Evolutionary conservation across 164 flowering plant genomes (phyloP), one percentile per base, ranked within the genome.

Genomic region (Vitis riparia): DNA sequence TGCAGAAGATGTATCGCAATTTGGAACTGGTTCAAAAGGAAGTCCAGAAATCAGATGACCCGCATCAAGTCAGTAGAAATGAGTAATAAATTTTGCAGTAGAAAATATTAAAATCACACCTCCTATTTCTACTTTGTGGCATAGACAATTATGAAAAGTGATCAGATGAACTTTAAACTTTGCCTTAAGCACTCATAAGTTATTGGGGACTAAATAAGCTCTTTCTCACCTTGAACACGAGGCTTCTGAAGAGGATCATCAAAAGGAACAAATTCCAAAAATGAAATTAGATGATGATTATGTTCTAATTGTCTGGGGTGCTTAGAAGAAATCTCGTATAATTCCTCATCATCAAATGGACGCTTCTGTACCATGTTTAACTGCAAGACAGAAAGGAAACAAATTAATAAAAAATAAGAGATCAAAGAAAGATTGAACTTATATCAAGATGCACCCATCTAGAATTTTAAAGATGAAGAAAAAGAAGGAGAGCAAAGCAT

Each of bases 321-420:
- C 72, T 81, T 81, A 15, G 48, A 67, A 50, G 84, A 73, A 29
- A 73, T 60, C 56, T 66, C 71, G 50, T 68, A 64, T 9, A 27
- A 14, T 12, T 69, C 72, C 23, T 71, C 80, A 64, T 78, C 69
- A 53, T 62, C 70, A 47, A 71, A 73, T 44, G 73, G 68, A 3
- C 81, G 76, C 51, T 81, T 81, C 48, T 73, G 78, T 15, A 76
- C 81, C 84, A 81, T 81, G 27, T 68, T 76, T 27, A 52, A 27
- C 68, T 71, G 72, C 62, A 70, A 2, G 11, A 27, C 56, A 64
- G 5, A 47, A 13, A 4, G 2, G 1, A 8, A 65, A 59, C 19
- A 44, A 57, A 8, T 14, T 59, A 27, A 47, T 32, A 30, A 59
- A 17, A 44, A 7, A 50, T 8, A 57, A 16, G 58, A 30, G 53